A percentile compares a stretch with the other conserved stretches of the same genome.
These are phyloP conservation scores for Hypoxylon cercidicola DNA, from an alignment of 495 filamentous ascomycete species.

Conservation along the genomic window DNA sequence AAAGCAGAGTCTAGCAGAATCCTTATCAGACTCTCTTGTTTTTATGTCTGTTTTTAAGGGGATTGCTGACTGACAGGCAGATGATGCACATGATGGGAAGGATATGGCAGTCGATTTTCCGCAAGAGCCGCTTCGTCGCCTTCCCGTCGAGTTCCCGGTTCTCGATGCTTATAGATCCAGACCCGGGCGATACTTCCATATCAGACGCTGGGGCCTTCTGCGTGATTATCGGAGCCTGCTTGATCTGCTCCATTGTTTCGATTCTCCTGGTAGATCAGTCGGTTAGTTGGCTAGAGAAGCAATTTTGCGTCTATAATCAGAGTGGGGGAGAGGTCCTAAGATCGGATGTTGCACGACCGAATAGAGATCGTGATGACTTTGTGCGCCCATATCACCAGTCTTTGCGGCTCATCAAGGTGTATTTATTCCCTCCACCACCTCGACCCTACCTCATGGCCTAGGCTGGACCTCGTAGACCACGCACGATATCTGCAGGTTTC, in stretches of 20 bases:
- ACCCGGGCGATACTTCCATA: not conserved
- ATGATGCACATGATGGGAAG: slow-evolving; percentile 61
- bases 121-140: slow-evolving; percentile 52
- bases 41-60: not conserved
- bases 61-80: slow-evolving; percentile 51
- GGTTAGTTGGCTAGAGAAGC: not conserved
- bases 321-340: not conserved
- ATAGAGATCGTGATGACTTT: no score
- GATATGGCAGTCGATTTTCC: slow-evolving; percentile 60
- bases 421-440: not conserved
- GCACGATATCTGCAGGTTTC: slow-evolving; percentile 2
- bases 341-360: not conserved
- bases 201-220: slow-evolving; percentile 3
- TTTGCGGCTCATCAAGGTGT: not conserved
- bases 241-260: slow-evolving; percentile 7
- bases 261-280: not conserved
- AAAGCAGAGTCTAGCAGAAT: slow-evolving; percentile 53
- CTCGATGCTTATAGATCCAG: not conserved
- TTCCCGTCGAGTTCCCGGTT: slow-evolving; percentile 8
- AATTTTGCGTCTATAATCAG: not conserved
- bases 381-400: no score
- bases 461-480: not conserved
- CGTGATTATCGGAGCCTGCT: not conserved
- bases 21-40: not conserved
- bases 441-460: not conserved